Base-by-base conservation (phyloP, 108 stramenopile species). In the Parmales sp. region DNA sequence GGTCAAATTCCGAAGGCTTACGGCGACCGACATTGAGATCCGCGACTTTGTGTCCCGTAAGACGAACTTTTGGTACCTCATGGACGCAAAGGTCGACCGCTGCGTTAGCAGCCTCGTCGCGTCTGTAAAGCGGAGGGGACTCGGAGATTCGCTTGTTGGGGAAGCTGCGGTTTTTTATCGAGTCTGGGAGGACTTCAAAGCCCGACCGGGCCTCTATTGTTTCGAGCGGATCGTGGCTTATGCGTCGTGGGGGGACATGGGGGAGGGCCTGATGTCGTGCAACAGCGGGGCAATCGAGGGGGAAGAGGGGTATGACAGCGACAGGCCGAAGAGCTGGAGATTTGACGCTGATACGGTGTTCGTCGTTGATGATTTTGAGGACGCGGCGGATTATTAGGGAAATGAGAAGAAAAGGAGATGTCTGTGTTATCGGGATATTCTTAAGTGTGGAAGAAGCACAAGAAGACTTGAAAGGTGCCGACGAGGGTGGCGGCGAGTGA, bases 161-260 rank as follows among this genome's bases (percentile, higher is more conserved):
- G 49, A 50, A 23, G 49, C 49, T 5, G 49, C 49, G 49, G n/a
- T 22, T 19, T 16, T 50, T 19, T 50, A 50, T 19, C 49, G 49
- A 50, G 49, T 50, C n/a, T 50, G 49, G 49, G n/a, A 9, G 11
- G 49, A 50, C 6, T 50, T 50, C n/a, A 19, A 50, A 50, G 49
- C 49, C 49, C 49, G 49, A 16, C 49, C 49, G 11, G 49, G 49
- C 6, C n/a, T 50, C 11, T 7, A 5, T 50, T 50, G 9, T 20
- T 50, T 50, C n/a, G 49, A 50, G n/a, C 49, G 49, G 49, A 50
- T 50, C n/a, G 20, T 50, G 49, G 49, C 6, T 50, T 50, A 50
- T 19, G 49, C 49, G 11, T 50, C 49, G 49, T 50, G 49, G 49
- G 49, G 49, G n/a, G 49, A 50, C 11, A 19, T 7, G 49, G 7